Evolutionary conservation across 1,139 yeast genomes (phyloP), one percentile per base, ranked within the genome.

Genomic region (Yamadazyma jaroonii): DNA sequence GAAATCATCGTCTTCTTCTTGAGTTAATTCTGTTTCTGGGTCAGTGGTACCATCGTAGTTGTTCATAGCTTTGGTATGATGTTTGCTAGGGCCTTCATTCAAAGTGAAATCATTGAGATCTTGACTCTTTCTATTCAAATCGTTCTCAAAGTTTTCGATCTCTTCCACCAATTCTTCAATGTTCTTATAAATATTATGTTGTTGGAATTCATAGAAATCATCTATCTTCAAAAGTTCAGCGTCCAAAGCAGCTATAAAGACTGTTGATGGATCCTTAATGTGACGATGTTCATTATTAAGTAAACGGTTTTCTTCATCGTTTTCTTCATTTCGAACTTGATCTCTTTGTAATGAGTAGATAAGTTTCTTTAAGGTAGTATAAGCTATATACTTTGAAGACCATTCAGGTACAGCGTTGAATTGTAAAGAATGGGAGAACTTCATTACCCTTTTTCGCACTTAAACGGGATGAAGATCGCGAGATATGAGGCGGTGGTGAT

Each of bases 341-440:
- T 77, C 79, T 36, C 84, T 67, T 53, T 81, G 87, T 24, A 82
- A 62, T n/a, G 81, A 70, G 52, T 81, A 82, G 25, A 81, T 77
- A 35, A 77, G 61, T 54, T 81, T 79, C 54, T 82, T 82, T 45
- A 82, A 61, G 4, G 80, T 75, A 11, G 82, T 73, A 52, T 82
- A 82, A 38, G 84, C 79, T 49, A 82, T 67, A 51, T 82, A 82
- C 54, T 79, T 77, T 32, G 80, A 79, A 39, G 82, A 77, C 89
- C 89, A 82, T 57, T 81, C 88, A 3, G 89, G 88, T 7, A 82
- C 88, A 31, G 87, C 83, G 52, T 82, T 82, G 50, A 81, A 81
- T 61, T 81, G 84, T 46, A 82, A 62, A 6, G 86, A 81, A 50
- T 81, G 84, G 8, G 87, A 79, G 56, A 82, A 82, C 65, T 81